Evolutionary conservation across 2,329 filamentous ascomycete genomes (phyloP), one percentile per base, ranked within the genome.

Genomic region (Canariomyces notabilis): DNA sequence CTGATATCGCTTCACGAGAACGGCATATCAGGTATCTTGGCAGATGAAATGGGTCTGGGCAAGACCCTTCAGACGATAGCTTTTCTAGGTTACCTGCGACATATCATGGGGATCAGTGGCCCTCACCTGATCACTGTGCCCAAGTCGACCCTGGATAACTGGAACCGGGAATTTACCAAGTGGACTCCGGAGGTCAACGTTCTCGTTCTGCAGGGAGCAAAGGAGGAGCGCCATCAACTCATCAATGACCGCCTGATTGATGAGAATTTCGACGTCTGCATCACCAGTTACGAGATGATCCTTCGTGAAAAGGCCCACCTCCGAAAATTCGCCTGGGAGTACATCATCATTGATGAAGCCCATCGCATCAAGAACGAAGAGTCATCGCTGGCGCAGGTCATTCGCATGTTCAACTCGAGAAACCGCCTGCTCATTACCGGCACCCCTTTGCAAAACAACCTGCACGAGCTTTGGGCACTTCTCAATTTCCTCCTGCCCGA

Each of bases 291-390:
- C 70, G 93, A 98, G 67, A 97, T 98, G 91, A 89, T 98, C 49
- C 75, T 98, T 11, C 82, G 93, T 48, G 93, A 98, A 64, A 97
- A 98, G 71, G 76, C 87, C 1, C 89, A 95, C 57, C 68, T 98
- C 56, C 95, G 93, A 71, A 97, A 97, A 67, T 95, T 98, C 65
- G 90, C 93, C 0, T 98, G 93, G 93, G 91, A 98, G 66, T 98
- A 98, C 68, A 98, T 98, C 67, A 95, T 98, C 57, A 95, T 98
- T 54, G 93, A 98, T 60, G 93, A 98, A 70, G 81, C 93, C 2
- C 93, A 98, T 67, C 89, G 93, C 50, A 98, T 98, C 78, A 98
- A 98, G 74, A 98, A 98, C 67, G 93, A 98, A 64, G 89, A 97
- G 66, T 98, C 93, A 0, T 96, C 93, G 0, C 76, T 98, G 3